phyloP scores from a whole-genome alignment of 352 stramenopile genomes.

The Pythium aristosporum region DNA sequence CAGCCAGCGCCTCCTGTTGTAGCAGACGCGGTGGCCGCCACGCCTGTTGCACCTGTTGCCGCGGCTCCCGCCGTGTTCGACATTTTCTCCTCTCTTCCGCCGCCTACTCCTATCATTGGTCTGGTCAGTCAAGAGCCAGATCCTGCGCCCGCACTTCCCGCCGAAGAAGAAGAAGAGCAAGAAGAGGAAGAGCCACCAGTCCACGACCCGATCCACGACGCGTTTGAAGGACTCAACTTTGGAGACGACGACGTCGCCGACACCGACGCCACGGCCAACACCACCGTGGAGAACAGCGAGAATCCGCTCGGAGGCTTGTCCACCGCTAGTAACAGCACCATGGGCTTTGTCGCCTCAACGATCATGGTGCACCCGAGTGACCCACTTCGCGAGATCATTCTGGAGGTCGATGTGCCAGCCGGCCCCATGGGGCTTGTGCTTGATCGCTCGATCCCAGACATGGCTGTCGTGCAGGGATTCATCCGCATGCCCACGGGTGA shows the following conservation, averaged over 20 bases:
- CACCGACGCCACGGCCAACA: slow-evolving; percentile 27
- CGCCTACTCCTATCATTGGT: slow-evolving; percentile 36
- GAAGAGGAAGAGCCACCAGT: slow-evolving; percentile 33
- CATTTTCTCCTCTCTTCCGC: slow-evolving; percentile 60
- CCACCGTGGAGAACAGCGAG: slow-evolving; percentile 13
- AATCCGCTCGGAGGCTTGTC: slow-evolving; percentile 26
- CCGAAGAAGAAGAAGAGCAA: slow-evolving; percentile 15
- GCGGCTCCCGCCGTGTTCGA: slow-evolving; percentile 26
- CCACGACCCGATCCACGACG: slow-evolving; percentile 75
- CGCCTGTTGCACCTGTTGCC: slow-evolving; percentile 3
- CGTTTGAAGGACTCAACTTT: slow-evolving; percentile 67
- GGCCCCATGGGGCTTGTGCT: slow-evolving; percentile 84
- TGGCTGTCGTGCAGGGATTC: slow-evolving; percentile 81
- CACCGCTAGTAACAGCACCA: slow-evolving; percentile 16
- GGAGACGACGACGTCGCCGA: slow-evolving; percentile 38
- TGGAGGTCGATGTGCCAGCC: slow-evolving; percentile 78
- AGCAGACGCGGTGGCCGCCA: slow-evolving; percentile 20
- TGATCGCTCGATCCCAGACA: slow-evolving; percentile 72
- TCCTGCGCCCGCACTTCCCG: not conserved
- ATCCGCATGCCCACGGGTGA: slow-evolving; percentile 64
- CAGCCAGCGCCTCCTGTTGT: slow-evolving; percentile 22
- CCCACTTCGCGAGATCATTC: slow-evolving; percentile 67
- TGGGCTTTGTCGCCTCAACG: slow-evolving; percentile 9
- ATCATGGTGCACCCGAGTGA: slow-evolving; percentile 38
- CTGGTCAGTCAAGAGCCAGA: slow-evolving; percentile 11